These are phyloP conservation scores for Rhizoclosmatium globosum DNA, from an alignment of 192 early-diverging fungal species.

Conservation along the genomic window DNA sequence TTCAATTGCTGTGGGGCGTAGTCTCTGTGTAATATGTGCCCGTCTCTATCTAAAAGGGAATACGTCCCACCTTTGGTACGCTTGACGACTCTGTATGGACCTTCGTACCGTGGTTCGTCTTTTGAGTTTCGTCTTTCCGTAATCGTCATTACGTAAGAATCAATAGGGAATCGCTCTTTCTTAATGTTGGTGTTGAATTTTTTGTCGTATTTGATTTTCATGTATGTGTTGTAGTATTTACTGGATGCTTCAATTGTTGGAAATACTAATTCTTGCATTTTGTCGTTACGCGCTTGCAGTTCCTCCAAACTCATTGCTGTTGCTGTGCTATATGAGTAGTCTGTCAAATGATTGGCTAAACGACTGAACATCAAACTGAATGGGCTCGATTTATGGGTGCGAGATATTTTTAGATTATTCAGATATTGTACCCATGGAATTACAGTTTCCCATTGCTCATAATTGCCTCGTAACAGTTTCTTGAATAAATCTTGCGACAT, in stretches of 20 bases:
- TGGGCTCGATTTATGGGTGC: conserved; percentile 43
- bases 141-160: conserved; percentile 27
- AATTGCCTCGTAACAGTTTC: conserved; percentile 38
- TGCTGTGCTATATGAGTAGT: conserved; percentile 31
- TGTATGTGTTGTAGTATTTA: neutral
- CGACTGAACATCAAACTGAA: conserved; percentile 57
- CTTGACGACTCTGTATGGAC: conserved; percentile 38
- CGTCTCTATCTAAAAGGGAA: conserved; percentile 35
- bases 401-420: conserved; percentile 44
- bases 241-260: neutral
- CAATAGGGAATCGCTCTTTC: conserved; percentile 19
- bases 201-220: neutral
- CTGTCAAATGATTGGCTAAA: conserved; percentile 37
- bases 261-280: conserved; percentile 17
- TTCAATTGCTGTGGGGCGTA: conserved; percentile 35
- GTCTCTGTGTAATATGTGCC: conserved; percentile 29
- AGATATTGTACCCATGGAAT: conserved; percentile 47
- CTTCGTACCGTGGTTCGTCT: conserved; percentile 29
- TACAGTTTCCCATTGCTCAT: conserved; percentile 42
- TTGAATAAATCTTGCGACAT: conserved; percentile 35
- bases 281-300: neutral
- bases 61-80: conserved; percentile 35
- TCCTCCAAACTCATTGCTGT: conserved; percentile 8
- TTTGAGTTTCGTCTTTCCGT: conserved; percentile 10
- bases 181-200: neutral